phyloP scores from a whole-genome alignment of 352 stramenopile genomes.

The Phytopythium aichiense region DNA sequence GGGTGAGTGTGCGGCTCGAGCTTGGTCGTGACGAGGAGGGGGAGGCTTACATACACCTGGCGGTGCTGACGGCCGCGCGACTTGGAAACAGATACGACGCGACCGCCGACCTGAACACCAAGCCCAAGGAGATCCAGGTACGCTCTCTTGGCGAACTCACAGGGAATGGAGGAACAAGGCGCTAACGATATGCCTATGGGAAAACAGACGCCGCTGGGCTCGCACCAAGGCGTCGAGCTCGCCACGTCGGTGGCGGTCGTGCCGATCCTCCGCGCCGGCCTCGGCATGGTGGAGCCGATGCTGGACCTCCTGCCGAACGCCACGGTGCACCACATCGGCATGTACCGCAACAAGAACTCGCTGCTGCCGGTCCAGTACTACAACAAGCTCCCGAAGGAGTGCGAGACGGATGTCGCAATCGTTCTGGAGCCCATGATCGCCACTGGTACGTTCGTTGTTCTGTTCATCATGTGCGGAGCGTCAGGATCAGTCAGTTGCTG shows the following conservation, averaged over 20 bases:
- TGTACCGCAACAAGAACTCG: constrained; percentile 90
- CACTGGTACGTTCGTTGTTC: constrained; percentile 48
- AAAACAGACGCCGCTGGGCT: constrained; percentile 61
- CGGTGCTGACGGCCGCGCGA: not conserved
- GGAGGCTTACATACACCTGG: not conserved
- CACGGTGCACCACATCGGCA: constrained; percentile 96
- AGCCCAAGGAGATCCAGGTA: constrained; percentile 73
- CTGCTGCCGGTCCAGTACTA: constrained; percentile 98
- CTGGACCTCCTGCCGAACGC: constrained; percentile 95
- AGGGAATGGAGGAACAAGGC: not conserved
- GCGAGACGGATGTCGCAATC: constrained; percentile 91
- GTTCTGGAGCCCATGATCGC: constrained; percentile 97
- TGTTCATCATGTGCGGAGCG: not conserved
- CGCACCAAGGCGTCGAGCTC: constrained; percentile 85
- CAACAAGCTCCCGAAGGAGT: constrained; percentile 96
- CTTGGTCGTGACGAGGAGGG: no score
- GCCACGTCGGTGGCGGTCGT: constrained; percentile 92
- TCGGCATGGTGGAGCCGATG: constrained; percentile 94
- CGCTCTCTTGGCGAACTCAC: not conserved
- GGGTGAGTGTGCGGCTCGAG: constrained; percentile 60
- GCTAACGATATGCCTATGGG: not conserved
- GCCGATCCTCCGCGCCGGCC: constrained; percentile 92
- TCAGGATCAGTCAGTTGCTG: not conserved
- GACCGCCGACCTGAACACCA: constrained; percentile 61
- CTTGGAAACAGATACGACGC: constrained; percentile 60